phyloP scores from a whole-genome alignment of 106 monocot genomes.

The Vanilla planifolia region DNA sequence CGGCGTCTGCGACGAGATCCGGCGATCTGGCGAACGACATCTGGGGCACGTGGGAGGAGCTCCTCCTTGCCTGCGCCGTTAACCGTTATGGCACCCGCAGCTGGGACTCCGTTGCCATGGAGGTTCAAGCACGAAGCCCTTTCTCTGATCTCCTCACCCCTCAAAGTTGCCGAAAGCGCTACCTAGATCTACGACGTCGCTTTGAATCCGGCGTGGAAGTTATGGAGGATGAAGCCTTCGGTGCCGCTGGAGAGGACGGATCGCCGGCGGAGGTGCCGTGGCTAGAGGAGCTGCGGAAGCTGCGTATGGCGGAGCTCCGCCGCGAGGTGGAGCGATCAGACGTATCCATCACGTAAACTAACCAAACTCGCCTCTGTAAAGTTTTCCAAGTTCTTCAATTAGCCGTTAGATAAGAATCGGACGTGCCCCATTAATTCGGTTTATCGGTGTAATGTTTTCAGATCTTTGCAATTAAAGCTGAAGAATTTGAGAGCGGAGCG shows the following conservation, averaged over 20 bases:
- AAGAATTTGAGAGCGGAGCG: conserved; percentile 44
- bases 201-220: conserved; percentile 25
- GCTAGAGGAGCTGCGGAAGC: conserved; percentile 78
- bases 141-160: conserved; percentile 34
- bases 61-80: conserved; percentile 79
- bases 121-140: conserved; percentile 47
- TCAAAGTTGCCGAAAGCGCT: conserved; percentile 40
- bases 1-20: conserved; percentile 48
- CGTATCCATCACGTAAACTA: conserved; percentile 69
- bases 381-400: conserved; percentile 1
- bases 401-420: conserved; percentile 43
- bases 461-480: conserved; percentile 65
- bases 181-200: conserved; percentile 45
- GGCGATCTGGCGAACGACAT: conserved; percentile 49
- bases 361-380: not conserved
- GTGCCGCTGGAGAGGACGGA: not conserved
- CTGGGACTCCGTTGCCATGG: conserved; percentile 84
- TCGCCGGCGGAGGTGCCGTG: conserved; percentile 22
- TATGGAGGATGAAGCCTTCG: conserved; percentile 7
- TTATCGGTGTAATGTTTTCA: conserved; percentile 20
- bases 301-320: conserved; percentile 92
- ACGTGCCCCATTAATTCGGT: not conserved
- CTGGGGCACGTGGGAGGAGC: conserved; percentile 98
- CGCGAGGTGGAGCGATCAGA: conserved; percentile 73
- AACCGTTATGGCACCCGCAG: conserved; percentile 57